Base-by-base conservation (phyloP, 2,329 filamentous ascomycete genomes). In the Decorospora gaudefroyi region DNA sequence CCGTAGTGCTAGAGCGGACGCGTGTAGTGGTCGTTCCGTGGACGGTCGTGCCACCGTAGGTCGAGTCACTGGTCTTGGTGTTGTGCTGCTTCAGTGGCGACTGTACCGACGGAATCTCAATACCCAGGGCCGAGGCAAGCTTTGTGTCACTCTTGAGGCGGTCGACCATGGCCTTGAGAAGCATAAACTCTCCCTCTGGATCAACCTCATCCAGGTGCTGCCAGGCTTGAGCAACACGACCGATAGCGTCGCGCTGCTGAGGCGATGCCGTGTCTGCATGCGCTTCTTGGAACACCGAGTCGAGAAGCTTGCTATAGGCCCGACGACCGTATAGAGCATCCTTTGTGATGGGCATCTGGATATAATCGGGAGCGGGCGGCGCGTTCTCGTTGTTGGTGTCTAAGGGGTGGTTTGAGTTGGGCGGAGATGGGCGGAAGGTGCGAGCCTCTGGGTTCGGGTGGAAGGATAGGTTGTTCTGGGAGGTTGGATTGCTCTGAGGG, bases 131-230 rank as follows among this genome's bases (percentile, higher is more conserved):
- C 21, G 70, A 68, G 4, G 74, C 71, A 6, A 92, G 76, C 67
- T 86, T 89, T 15, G 78, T 75, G 61, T 92, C 87, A 33, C 79
- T 77, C 29, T 86, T 80, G 32, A 95, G 79, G 43, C 83, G 82
- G n/a, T 88, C 80, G 49, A 95, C 78, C 53, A 95, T 81, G 43
- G 83, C 80, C 61, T 85, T 87, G 63, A 99, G 78, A 11, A 99
- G 78, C 55, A 95, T 84, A 61, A 92, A 93, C 27, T 91, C 83
- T 12, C 91, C 91, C 67, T 96, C 92, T 0, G 92, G 92, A 62
- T 99, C 92, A 19, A 92, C 78, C 30, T 88, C 83, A 68, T 97
- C 89, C 21, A 99, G 78, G 9, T 85, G 80, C 4, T 85, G 86
- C 76, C 93, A 95, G 0, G 92, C 91, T 67, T 95, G 88, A 0